These are phyloP conservation scores for Manihot esculenta DNA, from an alignment of 441 rosid species.

Conservation along the genomic window DNA sequence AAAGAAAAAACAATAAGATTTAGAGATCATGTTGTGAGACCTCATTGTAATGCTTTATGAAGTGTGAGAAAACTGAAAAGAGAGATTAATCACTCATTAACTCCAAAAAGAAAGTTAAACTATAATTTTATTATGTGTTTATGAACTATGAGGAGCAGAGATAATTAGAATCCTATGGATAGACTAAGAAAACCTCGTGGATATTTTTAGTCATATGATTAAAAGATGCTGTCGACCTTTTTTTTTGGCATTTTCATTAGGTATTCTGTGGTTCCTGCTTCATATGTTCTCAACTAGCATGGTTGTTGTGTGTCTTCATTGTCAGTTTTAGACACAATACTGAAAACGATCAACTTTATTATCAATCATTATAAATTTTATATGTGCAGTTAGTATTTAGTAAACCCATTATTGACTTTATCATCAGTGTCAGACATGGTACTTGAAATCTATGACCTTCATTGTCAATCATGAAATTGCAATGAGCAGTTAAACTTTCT, in stretches of 20 bases:
- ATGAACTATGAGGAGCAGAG: neutral
- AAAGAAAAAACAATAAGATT: neutral
- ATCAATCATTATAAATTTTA: neutral
- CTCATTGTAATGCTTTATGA: neutral
- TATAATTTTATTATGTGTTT: neutral
- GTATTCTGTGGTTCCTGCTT: neutral
- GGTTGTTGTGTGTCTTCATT: neutral
- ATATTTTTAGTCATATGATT: neutral
- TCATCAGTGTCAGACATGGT: neutral
- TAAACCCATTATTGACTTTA: no score
- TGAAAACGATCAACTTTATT: neutral
- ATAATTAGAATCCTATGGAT: neutral
- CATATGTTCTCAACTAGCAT: neutral
- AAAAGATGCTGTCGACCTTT: neutral
- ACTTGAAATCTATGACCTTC: neutral
- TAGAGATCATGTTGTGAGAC: neutral
- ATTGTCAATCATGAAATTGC: neutral
- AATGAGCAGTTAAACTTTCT: slow-evolving; percentile 3
- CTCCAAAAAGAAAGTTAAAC: neutral
- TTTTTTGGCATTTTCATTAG: neutral
- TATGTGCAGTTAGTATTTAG: no score
- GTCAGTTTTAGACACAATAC: neutral
- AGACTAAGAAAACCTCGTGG: neutral
- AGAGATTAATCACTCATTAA: neutral
- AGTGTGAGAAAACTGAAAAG: neutral